Evolutionary conservation across 1,284 basidiomycete species (phyloP).

Genomic region (Ceratobasidium sp.): DNA sequence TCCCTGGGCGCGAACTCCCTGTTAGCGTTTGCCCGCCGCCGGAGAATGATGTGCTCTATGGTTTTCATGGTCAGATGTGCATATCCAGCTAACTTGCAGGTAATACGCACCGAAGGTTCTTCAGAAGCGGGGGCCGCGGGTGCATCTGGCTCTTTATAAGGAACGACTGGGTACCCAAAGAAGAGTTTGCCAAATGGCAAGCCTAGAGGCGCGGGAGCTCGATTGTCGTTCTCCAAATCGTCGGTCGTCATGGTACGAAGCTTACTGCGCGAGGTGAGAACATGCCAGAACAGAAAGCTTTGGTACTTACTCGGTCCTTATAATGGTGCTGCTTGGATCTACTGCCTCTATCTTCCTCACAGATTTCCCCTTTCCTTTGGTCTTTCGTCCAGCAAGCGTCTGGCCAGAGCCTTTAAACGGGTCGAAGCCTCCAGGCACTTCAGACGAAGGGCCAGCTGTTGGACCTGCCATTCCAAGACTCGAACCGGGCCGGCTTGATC

Average conservation of each 20-base stretch:
- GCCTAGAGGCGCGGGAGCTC: conserved; percentile 89
- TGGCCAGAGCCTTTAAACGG: conserved; percentile 94
- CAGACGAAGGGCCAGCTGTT: conserved; percentile 65
- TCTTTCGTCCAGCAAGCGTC: conserved; percentile 85
- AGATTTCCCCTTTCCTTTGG: conserved; percentile 90
- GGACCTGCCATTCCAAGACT: conserved; percentile 58
- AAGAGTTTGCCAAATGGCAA: conserved; percentile 94
- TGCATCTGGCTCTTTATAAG: conserved; percentile 69
- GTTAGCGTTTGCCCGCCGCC: conserved; percentile 32
- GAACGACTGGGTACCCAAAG: conserved; percentile 86
- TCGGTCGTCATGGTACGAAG: conserved; percentile 87
- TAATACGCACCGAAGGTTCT: conserved; percentile 4
- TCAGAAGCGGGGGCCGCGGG: background rate
- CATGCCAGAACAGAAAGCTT: conserved; percentile 15
- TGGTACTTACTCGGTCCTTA: conserved; percentile 79
- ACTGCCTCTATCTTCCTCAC: conserved; percentile 84
- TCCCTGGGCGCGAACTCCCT: conserved; percentile 2
- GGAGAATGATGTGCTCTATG: conserved; percentile 21
- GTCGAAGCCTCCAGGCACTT: conserved; percentile 69
- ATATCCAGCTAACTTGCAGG: background rate
- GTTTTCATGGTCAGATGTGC: background rate
- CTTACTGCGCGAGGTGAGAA: conserved; percentile 63
- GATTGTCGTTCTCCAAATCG: conserved; percentile 76
- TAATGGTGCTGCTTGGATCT: conserved; percentile 85
- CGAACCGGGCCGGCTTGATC: conserved; percentile 82